phyloP scores from a whole-genome alignment of 208 protist genomes.

The Wallacemonas sp. region DNA sequence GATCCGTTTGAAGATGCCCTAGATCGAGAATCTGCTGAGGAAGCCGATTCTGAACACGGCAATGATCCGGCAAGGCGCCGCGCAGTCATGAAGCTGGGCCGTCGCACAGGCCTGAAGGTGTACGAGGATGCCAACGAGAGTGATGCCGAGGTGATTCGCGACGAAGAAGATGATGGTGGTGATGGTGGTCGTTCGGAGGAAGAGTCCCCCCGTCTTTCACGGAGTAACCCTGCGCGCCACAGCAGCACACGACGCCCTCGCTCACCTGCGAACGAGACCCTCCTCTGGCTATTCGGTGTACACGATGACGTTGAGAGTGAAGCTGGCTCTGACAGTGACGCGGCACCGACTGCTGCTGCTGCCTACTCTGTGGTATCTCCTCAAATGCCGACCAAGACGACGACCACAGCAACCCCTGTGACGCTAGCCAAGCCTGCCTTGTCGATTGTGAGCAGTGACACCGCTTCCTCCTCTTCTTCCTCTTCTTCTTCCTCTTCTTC shows the following conservation, averaged over 20 bases:
- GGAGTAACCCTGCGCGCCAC: background rate
- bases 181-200: background rate
- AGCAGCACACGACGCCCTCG: too few species aligned
- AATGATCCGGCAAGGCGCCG: slow-evolving; percentile 4
- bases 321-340: too few species aligned
- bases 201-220: background rate
- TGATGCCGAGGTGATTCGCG: slow-evolving; percentile 11
- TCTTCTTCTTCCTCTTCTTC: background rate
- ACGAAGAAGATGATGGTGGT: slow-evolving; percentile 6
- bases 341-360: too few species aligned
- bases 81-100: slow-evolving; percentile 22
- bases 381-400: background rate
- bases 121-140: slow-evolving; percentile 40
- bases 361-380: too few species aligned
- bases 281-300: slow-evolving; percentile 2
- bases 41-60: slow-evolving; percentile 10
- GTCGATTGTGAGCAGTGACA: background rate
- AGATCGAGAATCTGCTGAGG: slow-evolving; percentile 3
- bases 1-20: slow-evolving; percentile 36
- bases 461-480: background rate
- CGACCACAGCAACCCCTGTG: background rate
- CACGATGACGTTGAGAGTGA: slow-evolving; percentile 8
- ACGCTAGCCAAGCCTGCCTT: background rate
- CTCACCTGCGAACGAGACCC: background rate
- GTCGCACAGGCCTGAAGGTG: slow-evolving; percentile 32